Evolutionary conservation across 129 eudicot genomes (phyloP), one percentile per base, ranked within the genome.

Genomic region (Lonicera japonica): DNA sequence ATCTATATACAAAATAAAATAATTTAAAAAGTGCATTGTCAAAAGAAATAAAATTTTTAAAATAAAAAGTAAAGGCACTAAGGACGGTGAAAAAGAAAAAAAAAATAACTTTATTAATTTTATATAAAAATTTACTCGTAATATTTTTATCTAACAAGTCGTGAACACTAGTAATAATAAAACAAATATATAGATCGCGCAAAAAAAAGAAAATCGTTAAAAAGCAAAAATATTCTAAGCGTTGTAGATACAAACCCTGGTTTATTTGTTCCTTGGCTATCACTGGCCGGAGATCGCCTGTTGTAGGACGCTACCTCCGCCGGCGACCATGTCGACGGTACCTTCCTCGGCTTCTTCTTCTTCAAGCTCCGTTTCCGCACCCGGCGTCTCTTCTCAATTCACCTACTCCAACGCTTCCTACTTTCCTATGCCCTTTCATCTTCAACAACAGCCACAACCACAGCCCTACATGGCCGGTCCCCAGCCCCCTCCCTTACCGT

Each of bases 381-480:
- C 14, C 16, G 63, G 63, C 21, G 24, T 23, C 4, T 83, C 95
- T 2, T 73, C 83, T 11, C 87, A 79, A 58, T 85, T 69, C 72
- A 73, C 87, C 0, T 85, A 85, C 69, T 53, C 95, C 11, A 81
- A 77, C 61, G 75, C 77, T 1, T 72, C 94, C 21, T 82, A 89
- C 66, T 89, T 89, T 47, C 97, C 97, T 12, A 72, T 79, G 76
- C 97, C 97, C 48, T 89, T 89, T 54, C 97, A 89, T 69, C 83
- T 89, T 47, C 95, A 89, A 70, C 90, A 29, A 29, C 36, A 29
- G 36, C 36, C 36, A 29, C 36, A 82, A 53, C 66, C 79, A 0
- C 62, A 80, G 52, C 50, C 50, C 50, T 43, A 43, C 50, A 14
- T 43, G 13, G 50, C 50, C 36, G 36, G 36, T 29, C 23, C 78